Conservation (phyloP, 1,284 basidiomycete species). For the Cryptococcus sp. region DNA sequence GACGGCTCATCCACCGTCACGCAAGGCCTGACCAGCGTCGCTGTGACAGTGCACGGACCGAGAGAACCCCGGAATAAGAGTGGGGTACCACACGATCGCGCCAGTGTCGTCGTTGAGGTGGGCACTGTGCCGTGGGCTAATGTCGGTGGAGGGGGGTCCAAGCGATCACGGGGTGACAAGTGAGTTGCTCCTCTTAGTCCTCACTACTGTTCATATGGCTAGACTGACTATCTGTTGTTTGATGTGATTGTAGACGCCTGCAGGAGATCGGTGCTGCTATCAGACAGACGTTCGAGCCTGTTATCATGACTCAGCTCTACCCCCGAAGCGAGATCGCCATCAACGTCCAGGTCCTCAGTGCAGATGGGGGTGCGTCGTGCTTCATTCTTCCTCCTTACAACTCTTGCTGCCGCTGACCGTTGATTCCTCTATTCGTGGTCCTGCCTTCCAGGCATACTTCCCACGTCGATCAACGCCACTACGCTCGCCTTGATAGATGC, state of each 20-base stretch:
- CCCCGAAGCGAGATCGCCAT: slow-evolving; percentile 94
- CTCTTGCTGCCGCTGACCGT: slow-evolving; percentile 3
- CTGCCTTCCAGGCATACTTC: slow-evolving; percentile 67
- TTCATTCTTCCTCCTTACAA: not conserved
- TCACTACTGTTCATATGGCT: not conserved
- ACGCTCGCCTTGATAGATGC: slow-evolving; percentile 88
- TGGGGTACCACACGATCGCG: slow-evolving; percentile 76
- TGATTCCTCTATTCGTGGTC: not conserved
- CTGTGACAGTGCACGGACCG: slow-evolving; percentile 86
- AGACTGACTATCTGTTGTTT: not conserved
- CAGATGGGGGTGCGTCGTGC: slow-evolving; percentile 69
- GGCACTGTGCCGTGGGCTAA: slow-evolving; percentile 82
- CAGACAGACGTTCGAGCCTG: slow-evolving; percentile 92
- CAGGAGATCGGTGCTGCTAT: slow-evolving; percentile 84
- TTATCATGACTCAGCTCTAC: slow-evolving; percentile 85
- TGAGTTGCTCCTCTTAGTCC: slow-evolving; percentile 46
- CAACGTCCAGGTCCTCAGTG: slow-evolving; percentile 85
- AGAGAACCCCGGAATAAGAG: slow-evolving; percentile 77
- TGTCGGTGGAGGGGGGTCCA: slow-evolving; percentile 72
- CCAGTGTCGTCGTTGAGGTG: slow-evolving; percentile 81
- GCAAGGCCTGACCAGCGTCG: slow-evolving; percentile 87
- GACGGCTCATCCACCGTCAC: slow-evolving; percentile 82
- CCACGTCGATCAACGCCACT: slow-evolving; percentile 90
- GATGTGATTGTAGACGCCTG: slow-evolving; percentile 64
- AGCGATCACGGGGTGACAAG: slow-evolving; percentile 81